A percentile compares a stretch with the other conserved stretches of the same genome.
Conservation (phyloP, 441 rosid species). For the Sinapis alba region DNA sequence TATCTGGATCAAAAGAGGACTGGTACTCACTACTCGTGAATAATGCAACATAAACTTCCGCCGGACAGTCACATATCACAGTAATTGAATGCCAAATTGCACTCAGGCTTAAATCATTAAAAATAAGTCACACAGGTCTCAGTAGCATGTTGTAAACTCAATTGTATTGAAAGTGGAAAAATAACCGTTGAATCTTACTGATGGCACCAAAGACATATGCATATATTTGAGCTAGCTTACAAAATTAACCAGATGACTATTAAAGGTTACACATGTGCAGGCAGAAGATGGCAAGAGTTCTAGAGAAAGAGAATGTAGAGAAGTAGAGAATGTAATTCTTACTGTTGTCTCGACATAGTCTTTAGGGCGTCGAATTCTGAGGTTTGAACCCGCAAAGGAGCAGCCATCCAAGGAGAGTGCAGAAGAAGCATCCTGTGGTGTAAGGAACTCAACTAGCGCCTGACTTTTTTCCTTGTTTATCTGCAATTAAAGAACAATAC, state of each 20-base stretch:
- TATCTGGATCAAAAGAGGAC: conserved; percentile 19
- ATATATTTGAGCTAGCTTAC: conserved; percentile 1
- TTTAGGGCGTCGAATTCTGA: conserved; percentile 86
- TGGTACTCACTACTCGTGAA: conserved; percentile 9
- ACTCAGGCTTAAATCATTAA: conserved; percentile 10
- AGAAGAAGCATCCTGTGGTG: conserved; percentile 91
- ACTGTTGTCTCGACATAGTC: conserved; percentile 82
- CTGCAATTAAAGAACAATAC: conserved; percentile 47
- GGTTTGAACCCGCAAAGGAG: conserved; percentile 59
- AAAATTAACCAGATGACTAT: conserved; percentile 24
- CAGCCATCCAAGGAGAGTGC: conserved; percentile 83
- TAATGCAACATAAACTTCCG: conserved; percentile 16
- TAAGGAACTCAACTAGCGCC: conserved; percentile 92
- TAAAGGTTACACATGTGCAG: background rate
- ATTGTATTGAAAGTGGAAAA: conserved; percentile 3
- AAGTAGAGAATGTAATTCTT: conserved; percentile 46
- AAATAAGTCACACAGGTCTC: conserved; percentile 8
- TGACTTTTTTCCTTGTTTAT: conserved; percentile 79
- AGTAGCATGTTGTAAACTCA: conserved; percentile 12
- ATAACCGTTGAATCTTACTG: conserved; percentile 15
- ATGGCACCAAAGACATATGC: conserved; percentile 15
- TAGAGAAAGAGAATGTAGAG: conserved; percentile 20
- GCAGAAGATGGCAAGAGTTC: conserved; percentile 23
- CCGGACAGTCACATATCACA: background rate
- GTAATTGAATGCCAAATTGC: background rate